phyloP scores from a whole-genome alignment of 805 yeast genomes.

The Schwanniomyces sp. region DNA sequence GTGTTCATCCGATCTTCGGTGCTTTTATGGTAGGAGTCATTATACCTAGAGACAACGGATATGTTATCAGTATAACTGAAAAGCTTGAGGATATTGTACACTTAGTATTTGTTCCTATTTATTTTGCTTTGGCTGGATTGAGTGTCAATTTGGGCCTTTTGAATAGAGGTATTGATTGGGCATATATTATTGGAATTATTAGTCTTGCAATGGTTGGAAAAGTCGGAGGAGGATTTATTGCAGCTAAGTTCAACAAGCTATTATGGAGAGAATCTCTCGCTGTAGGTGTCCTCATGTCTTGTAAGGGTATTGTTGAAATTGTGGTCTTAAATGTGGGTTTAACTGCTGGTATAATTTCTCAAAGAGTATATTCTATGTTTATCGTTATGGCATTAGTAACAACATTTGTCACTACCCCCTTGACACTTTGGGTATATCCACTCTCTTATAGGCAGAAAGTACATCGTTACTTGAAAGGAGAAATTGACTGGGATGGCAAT shows the following conservation, averaged over 20 bases:
- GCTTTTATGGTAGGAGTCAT: conserved; percentile 77
- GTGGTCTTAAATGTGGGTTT: conserved; percentile 76
- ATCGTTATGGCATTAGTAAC: conserved; percentile 79
- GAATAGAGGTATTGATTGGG: conserved; percentile 74
- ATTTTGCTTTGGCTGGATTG: conserved; percentile 79
- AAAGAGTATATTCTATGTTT: conserved; percentile 74
- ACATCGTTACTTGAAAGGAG: conserved; percentile 27
- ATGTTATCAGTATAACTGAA: conserved; percentile 66
- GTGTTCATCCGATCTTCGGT: conserved; percentile 85
- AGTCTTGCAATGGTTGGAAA: conserved; percentile 69
- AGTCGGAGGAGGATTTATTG: conserved; percentile 62
- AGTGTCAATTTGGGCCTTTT: conserved; percentile 66
- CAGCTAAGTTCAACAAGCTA: conserved; percentile 61
- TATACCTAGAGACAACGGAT: conserved; percentile 74
- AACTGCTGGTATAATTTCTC: conserved; percentile 64
- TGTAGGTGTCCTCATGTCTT: conserved; percentile 81
- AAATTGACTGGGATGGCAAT: conserved; percentile 26
- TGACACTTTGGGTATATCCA: conserved; percentile 64
- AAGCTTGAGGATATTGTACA: conserved; percentile 78
- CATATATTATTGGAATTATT: conserved; percentile 66
- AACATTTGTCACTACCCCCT: conserved; percentile 78
- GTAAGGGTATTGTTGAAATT: conserved; percentile 86
- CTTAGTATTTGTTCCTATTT: conserved; percentile 69
- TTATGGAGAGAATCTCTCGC: conserved; percentile 73
- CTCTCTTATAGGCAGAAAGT: conserved; percentile 55